Evolutionary conservation across 805 yeast genomes (phyloP).

Genomic region (Lipomyces yamanashiensis): DNA sequence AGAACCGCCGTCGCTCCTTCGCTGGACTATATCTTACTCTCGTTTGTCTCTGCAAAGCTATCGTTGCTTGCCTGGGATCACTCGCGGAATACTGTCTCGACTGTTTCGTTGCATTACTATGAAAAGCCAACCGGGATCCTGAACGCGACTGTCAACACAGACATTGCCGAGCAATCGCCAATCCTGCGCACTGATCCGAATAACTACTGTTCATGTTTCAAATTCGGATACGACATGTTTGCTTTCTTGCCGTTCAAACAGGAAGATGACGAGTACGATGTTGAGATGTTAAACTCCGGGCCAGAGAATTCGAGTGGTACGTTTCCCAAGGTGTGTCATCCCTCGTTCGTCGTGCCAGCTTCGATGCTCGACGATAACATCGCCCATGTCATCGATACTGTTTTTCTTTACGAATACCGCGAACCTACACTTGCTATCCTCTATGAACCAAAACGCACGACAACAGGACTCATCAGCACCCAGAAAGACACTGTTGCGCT

Average conservation of each 20-base stretch:
- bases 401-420: slow-evolving; percentile 71
- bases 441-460: slow-evolving; percentile 61
- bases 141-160: slow-evolving; percentile 14
- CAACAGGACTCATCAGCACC: slow-evolving; percentile 76
- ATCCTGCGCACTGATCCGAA: slow-evolving; percentile 66
- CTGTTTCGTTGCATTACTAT: slow-evolving; percentile 84
- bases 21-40: slow-evolving; percentile 64
- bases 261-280: slow-evolving; percentile 44
- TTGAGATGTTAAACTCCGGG: slow-evolving; percentile 27
- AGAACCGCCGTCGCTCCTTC: slow-evolving; percentile 41
- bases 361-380: slow-evolving; percentile 61
- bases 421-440: slow-evolving; percentile 82
- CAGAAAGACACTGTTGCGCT: slow-evolving; percentile 66
- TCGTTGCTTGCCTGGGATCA: slow-evolving; percentile 76
- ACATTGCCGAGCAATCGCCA: slow-evolving; percentile 45
- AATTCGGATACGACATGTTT: slow-evolving; percentile 64
- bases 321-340: slow-evolving; percentile 47
- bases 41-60: slow-evolving; percentile 76
- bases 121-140: slow-evolving; percentile 59
- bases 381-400: slow-evolving; percentile 67
- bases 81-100: slow-evolving; percentile 57
- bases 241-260: slow-evolving; percentile 70
- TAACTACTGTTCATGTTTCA: slow-evolving; percentile 53
- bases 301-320: slow-evolving; percentile 21
- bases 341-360: slow-evolving; percentile 63